Percentiles rank a stretch among this genome's conserved stretches.
These are phyloP conservation scores for Phaffia rhodozyma DNA, from an alignment of 1,284 basidiomycete species.

Conservation along the genomic window DNA sequence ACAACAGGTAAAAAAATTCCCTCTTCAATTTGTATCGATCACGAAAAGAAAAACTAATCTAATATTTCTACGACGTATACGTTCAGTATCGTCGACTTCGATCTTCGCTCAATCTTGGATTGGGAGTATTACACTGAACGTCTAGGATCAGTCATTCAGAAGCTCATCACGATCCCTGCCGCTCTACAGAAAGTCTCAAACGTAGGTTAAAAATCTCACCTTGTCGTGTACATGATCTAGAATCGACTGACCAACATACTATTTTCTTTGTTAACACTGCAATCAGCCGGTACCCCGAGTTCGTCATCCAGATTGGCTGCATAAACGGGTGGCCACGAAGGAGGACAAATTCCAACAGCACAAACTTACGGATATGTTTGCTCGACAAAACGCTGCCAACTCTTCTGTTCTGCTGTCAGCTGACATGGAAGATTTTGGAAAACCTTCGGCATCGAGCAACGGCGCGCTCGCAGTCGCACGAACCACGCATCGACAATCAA, in stretches of 20 bases:
- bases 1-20: constrained; percentile 41
- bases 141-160: constrained; percentile 94
- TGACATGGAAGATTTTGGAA: constrained; percentile 59
- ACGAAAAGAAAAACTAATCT: neutral
- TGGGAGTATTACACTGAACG: constrained; percentile 99
- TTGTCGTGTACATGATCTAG: neutral
- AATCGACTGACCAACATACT: neutral
- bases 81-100: constrained; percentile 64
- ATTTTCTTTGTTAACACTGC: neutral
- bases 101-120: constrained; percentile 87
- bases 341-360: constrained; percentile 98
- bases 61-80: neutral
- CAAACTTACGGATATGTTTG: constrained; percentile 93
- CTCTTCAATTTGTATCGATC: neutral
- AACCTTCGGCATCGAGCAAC: neutral
- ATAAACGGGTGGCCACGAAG: constrained; percentile 72
- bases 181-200: constrained; percentile 96
- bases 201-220: constrained; percentile 13
- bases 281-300: constrained; percentile 74
- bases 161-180: constrained; percentile 97
- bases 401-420: constrained; percentile 26
- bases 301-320: constrained; percentile 94
- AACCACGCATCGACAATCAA: constrained; percentile 34
- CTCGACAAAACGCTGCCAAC: constrained; percentile 27
- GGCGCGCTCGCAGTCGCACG: constrained; percentile 22